A percentile compares a stretch with the other conserved stretches of the same genome.
Conservation (phyloP, 305 asterid species). For the Fraxinus platypoda region DNA sequence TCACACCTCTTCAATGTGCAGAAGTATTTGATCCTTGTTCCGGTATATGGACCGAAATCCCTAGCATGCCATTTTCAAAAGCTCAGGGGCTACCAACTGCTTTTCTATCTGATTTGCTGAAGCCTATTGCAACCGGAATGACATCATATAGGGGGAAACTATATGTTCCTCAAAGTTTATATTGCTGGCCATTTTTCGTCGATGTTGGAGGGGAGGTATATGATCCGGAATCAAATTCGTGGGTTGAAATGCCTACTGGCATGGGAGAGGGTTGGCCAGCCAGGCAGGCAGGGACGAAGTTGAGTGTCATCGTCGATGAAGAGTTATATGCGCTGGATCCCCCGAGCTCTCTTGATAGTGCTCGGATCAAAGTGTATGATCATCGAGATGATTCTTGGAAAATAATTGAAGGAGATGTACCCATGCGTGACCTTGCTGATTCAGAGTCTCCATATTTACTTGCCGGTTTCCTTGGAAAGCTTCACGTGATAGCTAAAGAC, state of each 20-base stretch:
- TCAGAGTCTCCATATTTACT: conserved; percentile 76
- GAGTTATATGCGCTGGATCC: conserved; percentile 83
- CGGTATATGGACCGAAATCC: conserved; percentile 68
- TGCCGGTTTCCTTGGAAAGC: conserved; percentile 72
- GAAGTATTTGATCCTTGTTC: conserved; percentile 76
- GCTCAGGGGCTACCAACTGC: conserved; percentile 84
- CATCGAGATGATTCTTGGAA: conserved; percentile 73
- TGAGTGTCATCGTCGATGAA: conserved; percentile 76
- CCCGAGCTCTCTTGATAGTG: conserved; percentile 68
- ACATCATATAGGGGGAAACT: conserved; percentile 69
- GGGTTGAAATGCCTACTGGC: conserved; percentile 83
- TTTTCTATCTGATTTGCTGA: conserved; percentile 76
- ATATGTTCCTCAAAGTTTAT: conserved; percentile 82
- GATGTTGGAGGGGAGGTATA: conserved; percentile 93
- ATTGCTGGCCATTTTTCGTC: conserved; percentile 84
- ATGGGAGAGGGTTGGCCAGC: conserved; percentile 99
- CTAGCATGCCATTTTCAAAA: conserved; percentile 85
- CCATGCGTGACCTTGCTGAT: conserved; percentile 50
- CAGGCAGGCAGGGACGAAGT: conserved; percentile 75
- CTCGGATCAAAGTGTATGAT: conserved; percentile 79
- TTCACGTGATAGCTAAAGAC: conserved; percentile 76
- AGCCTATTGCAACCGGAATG: conserved; percentile 91
- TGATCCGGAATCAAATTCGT: conserved; percentile 71
- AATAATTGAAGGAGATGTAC: conserved; percentile 72
- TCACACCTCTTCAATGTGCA: conserved; percentile 78